These are phyloP conservation scores for Pezicula neosporulosa DNA, from an alignment of 2,329 filamentous ascomycete genomes.

Conservation along the genomic window DNA sequence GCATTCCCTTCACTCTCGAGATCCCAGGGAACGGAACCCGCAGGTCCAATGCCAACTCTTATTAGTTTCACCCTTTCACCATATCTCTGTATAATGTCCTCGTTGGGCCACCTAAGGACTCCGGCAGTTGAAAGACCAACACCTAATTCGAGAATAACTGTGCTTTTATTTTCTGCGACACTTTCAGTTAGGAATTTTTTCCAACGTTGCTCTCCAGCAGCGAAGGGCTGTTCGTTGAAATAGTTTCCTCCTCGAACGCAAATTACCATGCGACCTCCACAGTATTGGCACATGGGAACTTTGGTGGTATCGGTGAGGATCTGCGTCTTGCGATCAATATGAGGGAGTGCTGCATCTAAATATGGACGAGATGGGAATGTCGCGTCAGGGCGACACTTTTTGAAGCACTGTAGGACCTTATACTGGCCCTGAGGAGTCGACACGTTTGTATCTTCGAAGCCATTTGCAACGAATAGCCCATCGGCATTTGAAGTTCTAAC, in stretches of 20 bases:
- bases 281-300: conserved; percentile 22
- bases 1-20: not conserved
- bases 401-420: conserved; percentile 26
- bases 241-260: conserved; percentile 25
- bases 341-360: not conserved
- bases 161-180: not conserved
- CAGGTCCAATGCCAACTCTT: conserved; percentile 2
- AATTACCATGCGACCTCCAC: conserved; percentile 23
- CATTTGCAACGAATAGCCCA: conserved; percentile 27
- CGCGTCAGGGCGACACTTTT: conserved; percentile 26
- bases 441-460: conserved; percentile 19
- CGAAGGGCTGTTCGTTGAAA: conserved; percentile 26
- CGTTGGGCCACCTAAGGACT: conserved; percentile 9
- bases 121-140: conserved; percentile 12
- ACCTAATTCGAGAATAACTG: conserved; percentile 16
- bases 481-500: conserved; percentile 32
- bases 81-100: conserved; percentile 4
- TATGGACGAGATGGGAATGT: not conserved
- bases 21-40: not conserved
- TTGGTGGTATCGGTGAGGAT: conserved; percentile 14
- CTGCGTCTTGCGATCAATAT: not conserved
- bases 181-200: conserved; percentile 10
- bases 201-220: conserved; percentile 18
- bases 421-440: conserved; percentile 31
- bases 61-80: conserved; percentile 2